Base-by-base conservation (phyloP, 192 early-diverging fungal genomes). In the Mortierella hygrophila region DNA sequence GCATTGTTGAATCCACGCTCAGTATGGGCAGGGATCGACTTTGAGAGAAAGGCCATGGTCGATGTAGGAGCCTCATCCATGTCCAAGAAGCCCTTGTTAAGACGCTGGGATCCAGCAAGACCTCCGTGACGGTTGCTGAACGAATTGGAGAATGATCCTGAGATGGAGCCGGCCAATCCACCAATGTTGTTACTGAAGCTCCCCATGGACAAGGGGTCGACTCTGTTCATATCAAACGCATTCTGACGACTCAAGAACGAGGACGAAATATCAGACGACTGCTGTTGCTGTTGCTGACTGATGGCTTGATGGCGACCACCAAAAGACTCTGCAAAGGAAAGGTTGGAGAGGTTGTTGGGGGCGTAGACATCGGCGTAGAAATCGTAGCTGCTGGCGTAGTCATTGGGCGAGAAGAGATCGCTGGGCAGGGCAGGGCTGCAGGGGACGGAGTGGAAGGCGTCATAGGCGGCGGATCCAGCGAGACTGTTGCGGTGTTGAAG, bases 351-450 rank as follows among this genome's bases (percentile, higher is more conserved):
- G 85, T 90, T 75, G 78, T 82, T 83, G 79, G 90, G 63, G 60
- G 82, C 81, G 77, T 88, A 89, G 32, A 90, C 88, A 68, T 91
- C 90, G 46, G 89, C 85, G 74, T 89, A 91, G 78, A 90, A 88
- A 79, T 91, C 90, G 78, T 91, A 91, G 65, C 75, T 77, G 76
- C 84, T 86, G 21, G 82, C 65, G 70, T 91, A 91, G 74, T 91
- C 90, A 52, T 88, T 83, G 57, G 92, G 91, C 35, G 92, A 91
- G 35, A 93, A 77, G 20, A 93, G 75, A 74, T 93, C 91, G 70
- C 90, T 91, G 13, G 92, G 92, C 9, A 93, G 65, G 42, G 91
- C 89, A 26, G 88, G 86, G 75, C 76, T 85, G 85, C 82, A 82
- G 38, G 90, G 86, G 1, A 83, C 87, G 8, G 78, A 86, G 70